Evolutionary conservation across 352 stramenopile species (phyloP).

Genomic region (Phytophthora crassamura): DNA sequence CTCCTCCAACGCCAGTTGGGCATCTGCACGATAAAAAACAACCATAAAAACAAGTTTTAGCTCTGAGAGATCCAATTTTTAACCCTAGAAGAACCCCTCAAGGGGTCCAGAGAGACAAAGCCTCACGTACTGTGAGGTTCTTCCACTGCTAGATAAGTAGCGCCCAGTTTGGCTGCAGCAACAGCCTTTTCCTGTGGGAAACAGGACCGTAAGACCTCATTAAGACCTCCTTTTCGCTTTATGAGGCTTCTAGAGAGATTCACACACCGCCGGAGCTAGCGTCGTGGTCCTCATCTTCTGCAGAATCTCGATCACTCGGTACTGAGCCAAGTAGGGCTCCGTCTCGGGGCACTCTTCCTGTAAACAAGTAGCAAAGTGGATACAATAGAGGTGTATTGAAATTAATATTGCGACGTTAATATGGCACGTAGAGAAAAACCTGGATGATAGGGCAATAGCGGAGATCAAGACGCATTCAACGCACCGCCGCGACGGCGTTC

Average conservation of each 20-base stretch:
- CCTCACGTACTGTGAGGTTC: constrained; percentile 60
- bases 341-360: constrained; percentile 59
- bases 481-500: constrained; percentile 40
- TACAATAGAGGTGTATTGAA: not conserved
- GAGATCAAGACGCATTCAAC: constrained; percentile 2
- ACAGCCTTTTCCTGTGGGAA: constrained; percentile 41
- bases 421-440: not conserved
- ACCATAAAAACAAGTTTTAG: not conserved
- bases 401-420: not conserved
- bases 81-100: not conserved
- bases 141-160: constrained; percentile 61
- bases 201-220: not conserved
- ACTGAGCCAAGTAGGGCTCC: constrained; percentile 57
- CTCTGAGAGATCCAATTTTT: not conserved
- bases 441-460: not conserved
- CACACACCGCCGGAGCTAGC: constrained; percentile 38
- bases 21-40: constrained; percentile 41
- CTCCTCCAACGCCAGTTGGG: constrained; percentile 58
- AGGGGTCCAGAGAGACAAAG: not conserved
- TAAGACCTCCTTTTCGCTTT: not conserved
- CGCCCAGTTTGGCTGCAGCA: constrained; percentile 45
- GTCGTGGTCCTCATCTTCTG: constrained; percentile 54
- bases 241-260: not conserved
- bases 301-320: constrained; percentile 62
- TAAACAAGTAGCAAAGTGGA: not conserved